A percentile compares a stretch with the other conserved stretches of the same genome.
Evolutionary conservation across 1,139 yeast species (phyloP).

Genomic region (Kazachstania sp.): DNA sequence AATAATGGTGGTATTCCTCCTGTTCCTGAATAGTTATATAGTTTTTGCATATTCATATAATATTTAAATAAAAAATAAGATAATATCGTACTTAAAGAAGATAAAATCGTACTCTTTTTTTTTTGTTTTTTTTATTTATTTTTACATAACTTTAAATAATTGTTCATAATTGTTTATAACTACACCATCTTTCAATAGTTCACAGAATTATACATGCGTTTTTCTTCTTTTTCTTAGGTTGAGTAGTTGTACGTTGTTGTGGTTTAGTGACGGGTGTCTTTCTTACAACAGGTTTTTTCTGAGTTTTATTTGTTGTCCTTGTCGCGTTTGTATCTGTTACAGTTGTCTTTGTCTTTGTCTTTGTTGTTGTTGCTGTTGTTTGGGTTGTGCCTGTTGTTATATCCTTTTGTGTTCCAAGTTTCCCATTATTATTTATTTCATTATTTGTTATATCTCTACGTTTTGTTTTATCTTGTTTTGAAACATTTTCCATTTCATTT

Average conservation of each 20-base stretch:
- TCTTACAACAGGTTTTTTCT: neutral
- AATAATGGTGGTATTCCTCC: conserved; percentile 1
- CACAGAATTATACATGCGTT: neutral
- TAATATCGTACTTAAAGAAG: no score
- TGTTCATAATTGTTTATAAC: no score
- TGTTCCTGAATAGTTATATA: neutral
- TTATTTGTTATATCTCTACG: neutral
- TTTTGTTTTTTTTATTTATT: no score
- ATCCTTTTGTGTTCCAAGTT: neutral
- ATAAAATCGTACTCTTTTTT: no score
- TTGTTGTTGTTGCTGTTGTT: neutral
- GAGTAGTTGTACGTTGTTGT: neutral
- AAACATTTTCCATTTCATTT: conserved; percentile 40
- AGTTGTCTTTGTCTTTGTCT: neutral
- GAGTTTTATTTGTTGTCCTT: neutral
- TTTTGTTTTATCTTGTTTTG: conserved; percentile 8
- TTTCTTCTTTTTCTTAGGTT: conserved; percentile 3
- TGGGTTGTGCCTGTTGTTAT: neutral
- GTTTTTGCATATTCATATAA: no score
- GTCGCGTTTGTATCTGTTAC: neutral
- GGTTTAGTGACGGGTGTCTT: neutral
- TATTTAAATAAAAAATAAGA: no score
- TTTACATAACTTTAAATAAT: no score
- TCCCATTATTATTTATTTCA: neutral
- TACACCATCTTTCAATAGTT: neutral